A percentile compares a stretch with the other conserved stretches of the same genome.
Conservation (phyloP, 495 filamentous ascomycete genomes). For the Podospora pseudocomata region DNA sequence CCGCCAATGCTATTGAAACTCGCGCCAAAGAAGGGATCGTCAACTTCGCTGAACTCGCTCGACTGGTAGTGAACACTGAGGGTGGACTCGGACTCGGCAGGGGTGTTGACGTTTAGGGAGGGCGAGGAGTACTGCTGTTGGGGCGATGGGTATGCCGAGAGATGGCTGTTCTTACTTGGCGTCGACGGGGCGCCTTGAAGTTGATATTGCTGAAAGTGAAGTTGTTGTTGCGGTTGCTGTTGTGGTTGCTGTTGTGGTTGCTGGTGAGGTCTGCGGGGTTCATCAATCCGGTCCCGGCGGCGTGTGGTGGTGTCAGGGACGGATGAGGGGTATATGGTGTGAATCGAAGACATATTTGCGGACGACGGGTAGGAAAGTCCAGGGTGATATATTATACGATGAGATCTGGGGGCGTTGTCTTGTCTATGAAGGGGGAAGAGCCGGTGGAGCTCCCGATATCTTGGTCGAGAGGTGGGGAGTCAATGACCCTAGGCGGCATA, state of each 20-base stretch:
- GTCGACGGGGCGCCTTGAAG: slow-evolving; percentile 13
- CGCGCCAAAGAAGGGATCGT: slow-evolving; percentile 42
- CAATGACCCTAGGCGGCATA: slow-evolving; percentile 21
- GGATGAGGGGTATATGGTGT: slow-evolving; percentile 29
- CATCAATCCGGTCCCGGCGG: slow-evolving; percentile 24
- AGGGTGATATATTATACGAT: slow-evolving; percentile 15
- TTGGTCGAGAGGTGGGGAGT: slow-evolving; percentile 10
- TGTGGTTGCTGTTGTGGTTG: slow-evolving; percentile 14
- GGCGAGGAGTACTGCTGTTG: slow-evolving; percentile 41
- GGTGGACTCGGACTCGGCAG: slow-evolving; percentile 40
- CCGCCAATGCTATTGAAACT: slow-evolving; percentile 34
- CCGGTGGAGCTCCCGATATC: slow-evolving; percentile 17
- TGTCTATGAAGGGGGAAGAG: slow-evolving; percentile 9
- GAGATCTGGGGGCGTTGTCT: slow-evolving; percentile 7
- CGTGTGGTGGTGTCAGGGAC: slow-evolving; percentile 24
- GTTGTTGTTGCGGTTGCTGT: slow-evolving; percentile 1
- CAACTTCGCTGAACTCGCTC: slow-evolving; percentile 40
- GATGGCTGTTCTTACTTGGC: slow-evolving; percentile 29
- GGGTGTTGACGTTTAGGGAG: slow-evolving; percentile 36
- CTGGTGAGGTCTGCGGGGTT: slow-evolving; percentile 26
- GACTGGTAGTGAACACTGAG: slow-evolving; percentile 41
- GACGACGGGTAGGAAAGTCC: slow-evolving; percentile 15
- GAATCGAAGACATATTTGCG: slow-evolving; percentile 34
- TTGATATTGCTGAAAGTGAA: neutral
- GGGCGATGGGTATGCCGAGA: slow-evolving; percentile 40